Percentiles rank a stretch among this genome's conserved stretches.
Evolutionary conservation across 805 yeast genomes (phyloP).

Genomic region (Cyberlindnera bimundalis): DNA sequence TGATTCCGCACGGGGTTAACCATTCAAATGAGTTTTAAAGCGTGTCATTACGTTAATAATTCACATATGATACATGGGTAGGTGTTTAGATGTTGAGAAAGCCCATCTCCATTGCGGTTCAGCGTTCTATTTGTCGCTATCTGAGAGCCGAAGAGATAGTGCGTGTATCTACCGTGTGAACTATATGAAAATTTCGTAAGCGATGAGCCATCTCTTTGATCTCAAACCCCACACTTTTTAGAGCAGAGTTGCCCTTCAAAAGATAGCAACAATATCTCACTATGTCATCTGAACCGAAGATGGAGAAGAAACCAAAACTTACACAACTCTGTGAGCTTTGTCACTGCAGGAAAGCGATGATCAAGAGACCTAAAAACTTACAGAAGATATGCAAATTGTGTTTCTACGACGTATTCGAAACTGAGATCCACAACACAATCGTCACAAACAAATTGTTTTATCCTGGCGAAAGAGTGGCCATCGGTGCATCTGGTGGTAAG

Average conservation of each 20-base stretch:
- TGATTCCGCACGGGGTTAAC: neutral
- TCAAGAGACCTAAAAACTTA: constrained; percentile 88
- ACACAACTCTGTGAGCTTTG: constrained; percentile 77
- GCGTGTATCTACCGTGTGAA: too few relatives aligned
- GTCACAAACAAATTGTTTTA: constrained; percentile 62
- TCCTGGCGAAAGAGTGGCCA: constrained; percentile 85
- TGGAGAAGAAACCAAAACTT: constrained; percentile 27
- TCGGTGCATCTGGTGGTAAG: constrained; percentile 98
- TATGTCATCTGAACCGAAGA: neutral
- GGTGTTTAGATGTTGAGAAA: too few relatives aligned
- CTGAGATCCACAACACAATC: constrained; percentile 92
- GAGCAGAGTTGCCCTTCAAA: too few relatives aligned
- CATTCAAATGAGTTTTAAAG: constrained; percentile 1
- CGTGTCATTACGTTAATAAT: too few relatives aligned
- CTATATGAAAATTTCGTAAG: too few relatives aligned
- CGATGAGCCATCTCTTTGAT: too few relatives aligned
- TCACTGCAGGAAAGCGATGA: constrained; percentile 73
- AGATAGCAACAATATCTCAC: too few relatives aligned
- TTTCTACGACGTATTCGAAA: constrained; percentile 86
- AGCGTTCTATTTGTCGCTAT: too few relatives aligned
- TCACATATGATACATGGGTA: too few relatives aligned
- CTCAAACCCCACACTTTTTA: too few relatives aligned
- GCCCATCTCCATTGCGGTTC: too few relatives aligned
- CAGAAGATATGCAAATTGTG: constrained; percentile 89
- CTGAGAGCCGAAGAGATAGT: too few relatives aligned